Percentiles rank a stretch among this genome's conserved stretches.
Evolutionary conservation across 495 filamentous ascomycete species (phyloP).

Genomic region (Penicillium tannophilum): DNA sequence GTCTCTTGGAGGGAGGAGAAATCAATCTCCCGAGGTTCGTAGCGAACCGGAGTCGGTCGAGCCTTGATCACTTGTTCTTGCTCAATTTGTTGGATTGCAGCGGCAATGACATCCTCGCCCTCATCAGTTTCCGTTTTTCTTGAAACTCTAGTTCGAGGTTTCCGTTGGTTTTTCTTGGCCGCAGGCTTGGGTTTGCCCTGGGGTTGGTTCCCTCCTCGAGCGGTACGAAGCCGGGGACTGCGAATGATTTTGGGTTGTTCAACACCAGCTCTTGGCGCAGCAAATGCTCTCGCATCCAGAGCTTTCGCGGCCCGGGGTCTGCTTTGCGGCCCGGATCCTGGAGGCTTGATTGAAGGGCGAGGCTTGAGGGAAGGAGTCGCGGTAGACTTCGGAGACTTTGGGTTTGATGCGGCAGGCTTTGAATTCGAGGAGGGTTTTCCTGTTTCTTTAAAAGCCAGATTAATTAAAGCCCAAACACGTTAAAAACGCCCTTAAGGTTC

Average conservation of each 20-base stretch:
- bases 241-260: slow-evolving; percentile 39
- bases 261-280: slow-evolving; percentile 31
- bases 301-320: slow-evolving; percentile 32
- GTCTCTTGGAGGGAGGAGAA: slow-evolving; percentile 38
- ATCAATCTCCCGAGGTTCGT: slow-evolving; percentile 35
- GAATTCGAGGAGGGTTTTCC: not conserved
- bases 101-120: slow-evolving; percentile 28
- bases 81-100: slow-evolving; percentile 36
- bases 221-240: slow-evolving; percentile 30
- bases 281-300: slow-evolving; percentile 47
- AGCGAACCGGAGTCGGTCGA: slow-evolving; percentile 36
- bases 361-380: not conserved
- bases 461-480: not conserved
- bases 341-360: slow-evolving; percentile 16
- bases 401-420: not conserved
- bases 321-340: slow-evolving; percentile 22
- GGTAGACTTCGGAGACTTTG: not conserved
- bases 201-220: slow-evolving; percentile 20
- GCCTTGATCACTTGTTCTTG: slow-evolving; percentile 33
- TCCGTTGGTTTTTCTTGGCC: slow-evolving; percentile 15
- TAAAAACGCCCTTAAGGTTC: too few relatives aligned
- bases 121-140: slow-evolving; percentile 24
- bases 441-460: not conserved
- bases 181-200: slow-evolving; percentile 22
- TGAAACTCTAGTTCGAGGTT: slow-evolving; percentile 13